Conservation (phyloP, 192 early-diverging fungal genomes). For the Ramicandelaber brevisporus region DNA sequence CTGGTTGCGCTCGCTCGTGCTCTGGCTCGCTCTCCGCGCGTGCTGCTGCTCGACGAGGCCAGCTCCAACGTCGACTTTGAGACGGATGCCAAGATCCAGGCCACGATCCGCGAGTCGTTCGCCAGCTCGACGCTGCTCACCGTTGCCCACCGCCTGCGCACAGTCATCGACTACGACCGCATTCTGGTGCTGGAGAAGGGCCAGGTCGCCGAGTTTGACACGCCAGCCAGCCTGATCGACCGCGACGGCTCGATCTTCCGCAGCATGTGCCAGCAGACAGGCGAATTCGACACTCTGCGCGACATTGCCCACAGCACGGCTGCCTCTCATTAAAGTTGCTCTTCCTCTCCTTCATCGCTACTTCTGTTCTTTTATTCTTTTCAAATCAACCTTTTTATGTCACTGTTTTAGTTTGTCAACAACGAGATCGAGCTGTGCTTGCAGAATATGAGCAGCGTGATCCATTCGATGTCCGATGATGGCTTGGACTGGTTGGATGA, state of each 20-base stretch:
- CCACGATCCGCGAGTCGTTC: constrained; percentile 61
- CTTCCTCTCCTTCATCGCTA: too few relatives aligned
- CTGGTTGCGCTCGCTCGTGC: constrained; percentile 57
- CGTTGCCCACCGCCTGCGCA: constrained; percentile 73
- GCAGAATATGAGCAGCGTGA: too few relatives aligned
- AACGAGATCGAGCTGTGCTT: too few relatives aligned
- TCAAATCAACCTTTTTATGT: too few relatives aligned
- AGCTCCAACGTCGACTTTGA: constrained; percentile 71
- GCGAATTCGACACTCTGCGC: constrained; percentile 40
- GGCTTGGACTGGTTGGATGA: too few relatives aligned
- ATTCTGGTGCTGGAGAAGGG: constrained; percentile 63
- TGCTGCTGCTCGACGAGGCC: constrained; percentile 70
- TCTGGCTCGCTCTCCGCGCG: constrained; percentile 29
- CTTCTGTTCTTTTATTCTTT: too few relatives aligned
- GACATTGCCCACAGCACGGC: constrained; percentile 16
- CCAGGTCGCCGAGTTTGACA: constrained; percentile 53
- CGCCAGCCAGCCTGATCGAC: constrained; percentile 38
- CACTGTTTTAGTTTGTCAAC: too few relatives aligned
- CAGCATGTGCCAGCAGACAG: constrained; percentile 56
- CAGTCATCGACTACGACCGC: constrained; percentile 67
- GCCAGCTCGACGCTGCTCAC: constrained; percentile 46
- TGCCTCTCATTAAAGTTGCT: too few relatives aligned
- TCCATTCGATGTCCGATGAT: too few relatives aligned
- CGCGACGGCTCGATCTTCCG: constrained; percentile 34
- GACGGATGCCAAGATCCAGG: constrained; percentile 68